A percentile compares a stretch with the other conserved stretches of the same genome.
These are phyloP conservation scores for Saccharomycopsis sp. DNA, from an alignment of 805 yeast species.

Conservation along the genomic window DNA sequence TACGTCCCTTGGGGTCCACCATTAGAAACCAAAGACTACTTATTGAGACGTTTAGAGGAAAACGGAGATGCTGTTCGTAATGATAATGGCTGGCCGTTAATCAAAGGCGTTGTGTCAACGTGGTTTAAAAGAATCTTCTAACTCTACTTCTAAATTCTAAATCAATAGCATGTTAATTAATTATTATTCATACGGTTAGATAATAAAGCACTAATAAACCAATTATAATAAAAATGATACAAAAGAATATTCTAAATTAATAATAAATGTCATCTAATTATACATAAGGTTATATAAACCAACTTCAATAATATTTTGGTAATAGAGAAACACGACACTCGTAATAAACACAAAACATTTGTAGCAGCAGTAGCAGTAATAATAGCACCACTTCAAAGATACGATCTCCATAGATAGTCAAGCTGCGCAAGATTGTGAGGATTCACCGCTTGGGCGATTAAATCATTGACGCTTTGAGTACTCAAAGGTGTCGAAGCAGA, in stretches of 20 bases:
- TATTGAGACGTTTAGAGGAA: conserved; percentile 86
- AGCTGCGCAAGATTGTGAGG: conserved; percentile 90
- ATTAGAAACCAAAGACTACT: conserved; percentile 82
- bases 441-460: conserved; percentile 91
- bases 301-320: no score
- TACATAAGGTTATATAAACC: no score
- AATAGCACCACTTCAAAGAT: conserved; percentile 48
- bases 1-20: conserved; percentile 99
- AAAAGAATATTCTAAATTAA: no score
- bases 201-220: no score
- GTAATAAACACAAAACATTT: no score
- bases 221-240: no score
- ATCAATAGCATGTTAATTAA: no score
- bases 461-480: conserved; percentile 83
- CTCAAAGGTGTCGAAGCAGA: conserved; percentile 53
- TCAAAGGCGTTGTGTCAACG: conserved; percentile 44
- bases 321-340: no score
- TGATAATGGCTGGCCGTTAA: conserved; percentile 73
- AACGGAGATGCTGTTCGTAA: conserved; percentile 90
- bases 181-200: no score
- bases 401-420: conserved; percentile 94
- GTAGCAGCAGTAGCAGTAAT: no score
- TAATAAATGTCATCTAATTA: no score
- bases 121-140: conserved; percentile 28
- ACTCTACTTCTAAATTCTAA: not conserved